Evolutionary conservation across 2,329 filamentous ascomycete species (phyloP).

Genomic region (Pseudogymnoascus sp.): DNA sequence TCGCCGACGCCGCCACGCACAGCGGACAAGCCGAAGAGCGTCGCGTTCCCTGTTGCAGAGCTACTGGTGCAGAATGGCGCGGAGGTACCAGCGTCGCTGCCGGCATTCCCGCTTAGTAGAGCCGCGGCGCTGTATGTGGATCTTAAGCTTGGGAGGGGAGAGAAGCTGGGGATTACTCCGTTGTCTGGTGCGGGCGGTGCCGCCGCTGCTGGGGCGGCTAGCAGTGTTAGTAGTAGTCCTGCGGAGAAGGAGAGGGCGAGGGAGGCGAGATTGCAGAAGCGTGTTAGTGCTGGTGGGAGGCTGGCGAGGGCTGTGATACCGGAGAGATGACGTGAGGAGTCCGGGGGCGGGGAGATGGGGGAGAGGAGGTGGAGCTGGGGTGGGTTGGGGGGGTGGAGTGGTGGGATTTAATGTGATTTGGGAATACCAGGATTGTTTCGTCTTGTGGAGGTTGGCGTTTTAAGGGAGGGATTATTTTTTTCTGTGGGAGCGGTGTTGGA

Average conservation of each 20-base stretch:
- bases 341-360: neutral
- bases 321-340: constrained; percentile 1
- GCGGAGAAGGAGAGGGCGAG: constrained; percentile 51
- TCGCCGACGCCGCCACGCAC: constrained; percentile 34
- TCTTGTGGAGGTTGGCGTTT: neutral
- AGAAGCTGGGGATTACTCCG: constrained; percentile 11
- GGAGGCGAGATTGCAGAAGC: constrained; percentile 65
- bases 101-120: constrained; percentile 74
- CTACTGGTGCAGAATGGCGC: constrained; percentile 89
- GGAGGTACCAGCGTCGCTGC: constrained; percentile 66
- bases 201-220: neutral
- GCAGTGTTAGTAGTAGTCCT: constrained; percentile 14
- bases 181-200: constrained; percentile 24
- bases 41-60: constrained; percentile 83
- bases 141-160: constrained; percentile 51
- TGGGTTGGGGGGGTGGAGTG: neutral
- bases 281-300: constrained; percentile 67
- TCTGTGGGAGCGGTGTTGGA: neutral
- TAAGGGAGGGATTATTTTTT: neutral
- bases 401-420: neutral
- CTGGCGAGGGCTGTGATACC: constrained; percentile 37
- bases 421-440: constrained; percentile 1
- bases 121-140: constrained; percentile 80
- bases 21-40: constrained; percentile 38
- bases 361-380: neutral